Percentiles rank a stretch among this genome's conserved stretches.
Evolutionary conservation across 2,329 filamentous ascomycete genomes (phyloP).

Genomic region (Ophiostoma sp.): DNA sequence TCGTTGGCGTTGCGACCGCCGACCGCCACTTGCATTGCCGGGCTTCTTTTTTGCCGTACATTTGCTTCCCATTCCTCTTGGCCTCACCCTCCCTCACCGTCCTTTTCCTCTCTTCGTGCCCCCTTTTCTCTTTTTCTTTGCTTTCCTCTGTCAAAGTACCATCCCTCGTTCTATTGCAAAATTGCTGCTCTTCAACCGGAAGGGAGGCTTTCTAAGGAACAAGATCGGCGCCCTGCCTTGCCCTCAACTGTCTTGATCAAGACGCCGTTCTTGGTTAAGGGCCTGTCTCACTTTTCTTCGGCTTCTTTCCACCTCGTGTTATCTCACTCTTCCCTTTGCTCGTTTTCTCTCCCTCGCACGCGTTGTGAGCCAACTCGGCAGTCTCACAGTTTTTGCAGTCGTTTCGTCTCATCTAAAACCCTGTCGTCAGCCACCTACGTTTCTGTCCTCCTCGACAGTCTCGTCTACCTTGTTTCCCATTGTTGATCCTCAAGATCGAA

Average conservation of each 20-base stretch:
- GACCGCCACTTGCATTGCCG: conserved; percentile 5
- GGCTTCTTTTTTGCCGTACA: neutral
- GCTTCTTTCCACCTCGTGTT: neutral
- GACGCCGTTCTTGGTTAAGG: neutral
- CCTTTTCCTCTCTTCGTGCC: neutral
- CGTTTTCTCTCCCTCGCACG: neutral
- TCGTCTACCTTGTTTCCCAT: neutral
- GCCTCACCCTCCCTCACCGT: neutral
- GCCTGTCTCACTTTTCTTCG: conserved; percentile 7
- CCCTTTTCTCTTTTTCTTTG: neutral
- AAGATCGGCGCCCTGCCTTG: neutral
- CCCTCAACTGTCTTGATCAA: neutral
- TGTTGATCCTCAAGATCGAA: conserved; percentile 3
- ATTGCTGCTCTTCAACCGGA: neutral
- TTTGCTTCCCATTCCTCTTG: neutral
- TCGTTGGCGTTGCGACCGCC: neutral
- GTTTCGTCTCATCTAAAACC: neutral
- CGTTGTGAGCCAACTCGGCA: neutral
- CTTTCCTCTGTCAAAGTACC: neutral
- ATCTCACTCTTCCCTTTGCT: conserved; percentile 6
- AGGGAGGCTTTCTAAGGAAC: neutral
- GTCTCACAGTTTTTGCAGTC: neutral
- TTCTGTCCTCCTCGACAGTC: neutral
- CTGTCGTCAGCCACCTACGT: neutral
- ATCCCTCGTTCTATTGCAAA: neutral